A percentile compares a stretch with the other conserved stretches of the same genome.
These are phyloP conservation scores for Cutaneotrichosporon sp. DNA, from an alignment of 1,284 basidiomycete genomes.

Conservation along the genomic window DNA sequence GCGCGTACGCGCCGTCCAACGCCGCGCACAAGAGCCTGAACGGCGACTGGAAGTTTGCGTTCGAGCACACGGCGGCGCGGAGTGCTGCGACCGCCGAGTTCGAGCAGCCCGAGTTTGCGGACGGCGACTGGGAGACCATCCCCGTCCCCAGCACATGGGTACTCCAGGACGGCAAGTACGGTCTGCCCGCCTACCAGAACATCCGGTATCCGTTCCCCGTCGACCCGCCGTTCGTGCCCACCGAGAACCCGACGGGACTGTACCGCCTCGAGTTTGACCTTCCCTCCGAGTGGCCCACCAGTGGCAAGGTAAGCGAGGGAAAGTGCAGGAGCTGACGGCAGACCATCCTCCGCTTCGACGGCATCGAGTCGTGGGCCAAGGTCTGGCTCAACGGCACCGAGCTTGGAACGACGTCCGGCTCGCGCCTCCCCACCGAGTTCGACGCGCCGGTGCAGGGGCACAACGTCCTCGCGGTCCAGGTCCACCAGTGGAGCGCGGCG, in stretches of 20 bases:
- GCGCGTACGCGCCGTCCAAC: slow-evolving; percentile 21
- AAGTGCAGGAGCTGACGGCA: not conserved
- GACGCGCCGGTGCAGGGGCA: slow-evolving; percentile 10
- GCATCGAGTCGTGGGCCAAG: slow-evolving; percentile 32
- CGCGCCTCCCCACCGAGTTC: slow-evolving; percentile 28
- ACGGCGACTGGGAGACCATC: slow-evolving; percentile 16
- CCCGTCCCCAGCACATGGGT: slow-evolving; percentile 23
- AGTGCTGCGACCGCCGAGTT: slow-evolving; percentile 15
- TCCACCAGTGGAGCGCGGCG: slow-evolving; percentile 29
- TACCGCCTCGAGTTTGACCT: slow-evolving; percentile 20
- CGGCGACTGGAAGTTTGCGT: slow-evolving; percentile 26
- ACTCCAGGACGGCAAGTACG: slow-evolving; percentile 17
- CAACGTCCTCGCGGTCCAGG: slow-evolving; percentile 23
- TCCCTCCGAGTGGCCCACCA: slow-evolving; percentile 8
- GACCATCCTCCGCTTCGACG: slow-evolving; percentile 30
- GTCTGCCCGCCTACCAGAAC: slow-evolving; percentile 24
- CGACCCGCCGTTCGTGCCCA: slow-evolving; percentile 20
- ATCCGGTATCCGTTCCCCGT: slow-evolving; percentile 23
- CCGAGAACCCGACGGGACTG: slow-evolving; percentile 25
- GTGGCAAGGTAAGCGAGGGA: slow-evolving; percentile 12
- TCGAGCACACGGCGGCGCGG: slow-evolving; percentile 11
- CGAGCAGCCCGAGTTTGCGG: slow-evolving; percentile 1
- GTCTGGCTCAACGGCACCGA: slow-evolving; percentile 30
- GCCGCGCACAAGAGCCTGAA: slow-evolving; percentile 21
- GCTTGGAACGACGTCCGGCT: slow-evolving; percentile 23